Evolutionary conservation across 305 asterid species (phyloP).

Genomic region (Petunia hybrid): DNA sequence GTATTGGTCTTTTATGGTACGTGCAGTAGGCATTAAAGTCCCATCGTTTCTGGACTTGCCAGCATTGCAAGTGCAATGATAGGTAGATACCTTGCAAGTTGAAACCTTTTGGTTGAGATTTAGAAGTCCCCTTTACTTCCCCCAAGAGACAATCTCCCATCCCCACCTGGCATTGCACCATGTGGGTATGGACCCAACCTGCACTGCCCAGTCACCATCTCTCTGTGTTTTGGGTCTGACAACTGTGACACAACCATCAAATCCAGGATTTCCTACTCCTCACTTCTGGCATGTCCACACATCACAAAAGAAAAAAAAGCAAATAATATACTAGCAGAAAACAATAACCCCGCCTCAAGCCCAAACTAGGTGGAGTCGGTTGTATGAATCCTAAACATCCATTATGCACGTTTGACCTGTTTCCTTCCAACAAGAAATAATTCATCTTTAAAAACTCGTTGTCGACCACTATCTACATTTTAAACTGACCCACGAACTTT

Average conservation of each 20-base stretch:
- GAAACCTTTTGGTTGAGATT: conserved; percentile 18
- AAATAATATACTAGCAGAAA: background rate
- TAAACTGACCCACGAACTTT: background rate
- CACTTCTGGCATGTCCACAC: background rate
- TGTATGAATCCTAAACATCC: background rate
- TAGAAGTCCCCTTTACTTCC: background rate
- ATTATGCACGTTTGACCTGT: conserved; percentile 14
- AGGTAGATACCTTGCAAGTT: conserved; percentile 3
- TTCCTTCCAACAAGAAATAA: conserved; percentile 16
- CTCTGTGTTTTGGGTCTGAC: background rate
- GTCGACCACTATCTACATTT: background rate
- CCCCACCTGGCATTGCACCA: conserved; percentile 5
- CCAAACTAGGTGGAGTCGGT: background rate
- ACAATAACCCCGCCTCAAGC: conserved; percentile 1
- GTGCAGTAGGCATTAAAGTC: background rate
- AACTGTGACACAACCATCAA: conserved; percentile 21
- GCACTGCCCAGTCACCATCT: background rate
- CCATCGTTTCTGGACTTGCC: background rate
- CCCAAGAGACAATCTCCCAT: background rate
- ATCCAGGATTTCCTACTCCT: background rate
- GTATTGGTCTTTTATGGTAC: background rate
- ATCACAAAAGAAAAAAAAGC: background rate
- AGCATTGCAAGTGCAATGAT: background rate
- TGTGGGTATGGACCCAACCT: background rate
- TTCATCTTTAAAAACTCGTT: background rate